Evolutionary conservation across 192 early-diverging fungal genomes (phyloP), one percentile per base, ranked within the genome.

Genomic region (Rhizoclosmatium sp.): DNA sequence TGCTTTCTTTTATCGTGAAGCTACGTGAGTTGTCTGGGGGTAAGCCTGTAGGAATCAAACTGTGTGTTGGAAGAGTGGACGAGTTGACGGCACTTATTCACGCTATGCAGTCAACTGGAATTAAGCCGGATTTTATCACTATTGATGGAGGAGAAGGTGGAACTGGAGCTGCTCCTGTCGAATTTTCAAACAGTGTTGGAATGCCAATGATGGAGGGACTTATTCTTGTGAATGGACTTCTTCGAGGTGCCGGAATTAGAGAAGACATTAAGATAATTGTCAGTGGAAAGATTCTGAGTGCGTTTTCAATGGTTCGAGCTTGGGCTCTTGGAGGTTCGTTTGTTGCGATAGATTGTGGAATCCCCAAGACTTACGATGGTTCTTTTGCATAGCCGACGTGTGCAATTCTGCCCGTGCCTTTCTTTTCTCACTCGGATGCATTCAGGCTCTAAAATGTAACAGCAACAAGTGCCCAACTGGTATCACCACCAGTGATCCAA

Each of bases 101-200:
- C 39, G 64, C 64, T 12, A 65, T 65, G 64, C 19, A 21, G 1
- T 10, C 12, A n/a, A 65, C 64, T 21, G 64, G 64, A 21, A 65
- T 65, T 1, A 65, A 65, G 40, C 64, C 64, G 1, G 64, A 65
- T 65, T 65, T 65, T 31, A 65, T 65, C 1, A 65, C 64, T 23
- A 39, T 65, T 10, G 64, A 65, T 39, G 64, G 64, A 16, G 39
- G 64, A 23, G 64, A 65, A 65, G 64, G 64, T 21, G 64, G 64
- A 10, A 65, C 64, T 65, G 64, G 64, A n/a, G 64, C 64, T 12
- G 64, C 64, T 12, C 64, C 64, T 16, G 39, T 65, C 12, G 64
- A 65, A 65, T 65, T 65, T 65, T 65, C 64, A 65, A 39, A 65
- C 64, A 65, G 64, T 31, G 64, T 65, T 39, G 64, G 64, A 21